Evolutionary conservation across 2,329 filamentous ascomycete genomes (phyloP), one percentile per base, ranked within the genome.

Genomic region (Pseudocercospora eumusae): DNA sequence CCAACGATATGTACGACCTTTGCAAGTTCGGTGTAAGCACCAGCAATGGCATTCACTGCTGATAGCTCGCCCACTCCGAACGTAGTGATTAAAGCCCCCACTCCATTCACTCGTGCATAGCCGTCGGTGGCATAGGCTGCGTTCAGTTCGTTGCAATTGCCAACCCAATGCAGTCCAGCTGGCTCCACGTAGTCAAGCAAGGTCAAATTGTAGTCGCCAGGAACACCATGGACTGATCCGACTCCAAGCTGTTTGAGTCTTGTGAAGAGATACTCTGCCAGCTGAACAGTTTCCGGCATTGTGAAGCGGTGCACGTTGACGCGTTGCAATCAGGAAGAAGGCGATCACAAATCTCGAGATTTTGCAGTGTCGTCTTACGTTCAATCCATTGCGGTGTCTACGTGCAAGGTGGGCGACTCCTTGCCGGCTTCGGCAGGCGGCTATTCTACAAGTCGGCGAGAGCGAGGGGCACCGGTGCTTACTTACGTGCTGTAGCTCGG

Each of bases 71-170:
- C 80, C 4, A 81, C 79, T 55, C 79, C 80, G 50, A 80, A 81
- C 0, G 79, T 81, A 3, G 79, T 81, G 58, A 80, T 72, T 9
- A 81, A 68, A n/a, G 79, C 79, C 21, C 76, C 73, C 25, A 80
- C 73, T 66, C 79, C 79, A 60, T 80, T 80, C 60, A 81, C 73
- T 23, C 80, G 70, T 27, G 78, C 79, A 66, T 81, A 81, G 47
- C 77, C 78, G 66, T 80, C 78, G 52, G 79, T 78, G 4, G 79
- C 78, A 66, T 81, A 81, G 45, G 78, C 79, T 73, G 75, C 66
- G 36, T 86, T 85, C 57, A 87, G 78, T 72, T 87, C 84, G 73
- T 87, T 87, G 72, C 80, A 82, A 70, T 86, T 87, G 64, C 85
- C 85, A 3, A 86, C 82, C 84, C 84, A 87, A 50, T 79, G 73